These are phyloP conservation scores for Pestalotiopsis sp. DNA, from an alignment of 2,329 filamentous ascomycete genomes.

Conservation along the genomic window DNA sequence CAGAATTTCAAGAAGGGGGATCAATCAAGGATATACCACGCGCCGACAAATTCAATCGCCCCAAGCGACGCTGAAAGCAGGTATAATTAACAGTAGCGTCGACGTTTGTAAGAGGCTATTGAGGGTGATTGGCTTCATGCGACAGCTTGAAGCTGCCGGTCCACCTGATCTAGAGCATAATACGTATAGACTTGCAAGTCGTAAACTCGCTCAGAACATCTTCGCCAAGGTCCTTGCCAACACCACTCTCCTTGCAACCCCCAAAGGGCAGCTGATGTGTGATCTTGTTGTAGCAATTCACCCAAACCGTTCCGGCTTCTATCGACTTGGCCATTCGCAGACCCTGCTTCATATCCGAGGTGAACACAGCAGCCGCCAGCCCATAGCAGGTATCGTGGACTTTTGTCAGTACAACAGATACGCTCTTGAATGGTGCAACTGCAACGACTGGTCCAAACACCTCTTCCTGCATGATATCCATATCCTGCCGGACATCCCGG, in stretches of 20 bases:
- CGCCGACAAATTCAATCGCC: neutral
- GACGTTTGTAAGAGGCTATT: neutral
- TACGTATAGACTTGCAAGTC: neutral
- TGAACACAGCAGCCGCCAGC: neutral
- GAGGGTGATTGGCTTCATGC: too few species aligned
- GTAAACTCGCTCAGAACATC: neutral
- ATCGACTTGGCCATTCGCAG: neutral
- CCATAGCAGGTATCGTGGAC: slow-evolving; percentile 53
- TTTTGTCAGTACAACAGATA: slow-evolving; percentile 63
- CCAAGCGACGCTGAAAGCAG: neutral
- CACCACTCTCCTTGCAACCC: neutral
- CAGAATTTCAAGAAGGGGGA: neutral
- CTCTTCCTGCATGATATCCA: slow-evolving; percentile 17
- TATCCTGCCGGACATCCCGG: slow-evolving; percentile 12
- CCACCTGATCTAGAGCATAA: neutral
- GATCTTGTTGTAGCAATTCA: neutral
- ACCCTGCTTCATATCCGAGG: neutral
- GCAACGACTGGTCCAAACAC: slow-evolving; percentile 20
- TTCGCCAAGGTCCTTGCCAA: neutral
- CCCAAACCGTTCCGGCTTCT: neutral
- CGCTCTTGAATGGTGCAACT: slow-evolving; percentile 66
- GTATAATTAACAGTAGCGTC: neutral
- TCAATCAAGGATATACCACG: neutral
- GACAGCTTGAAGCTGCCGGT: too few species aligned
- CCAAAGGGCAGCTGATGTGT: neutral